A percentile compares a stretch with the other conserved stretches of the same genome.
Evolutionary conservation across 2,329 filamentous ascomycete genomes (phyloP).

Genomic region (Beauveria brongniartii): DNA sequence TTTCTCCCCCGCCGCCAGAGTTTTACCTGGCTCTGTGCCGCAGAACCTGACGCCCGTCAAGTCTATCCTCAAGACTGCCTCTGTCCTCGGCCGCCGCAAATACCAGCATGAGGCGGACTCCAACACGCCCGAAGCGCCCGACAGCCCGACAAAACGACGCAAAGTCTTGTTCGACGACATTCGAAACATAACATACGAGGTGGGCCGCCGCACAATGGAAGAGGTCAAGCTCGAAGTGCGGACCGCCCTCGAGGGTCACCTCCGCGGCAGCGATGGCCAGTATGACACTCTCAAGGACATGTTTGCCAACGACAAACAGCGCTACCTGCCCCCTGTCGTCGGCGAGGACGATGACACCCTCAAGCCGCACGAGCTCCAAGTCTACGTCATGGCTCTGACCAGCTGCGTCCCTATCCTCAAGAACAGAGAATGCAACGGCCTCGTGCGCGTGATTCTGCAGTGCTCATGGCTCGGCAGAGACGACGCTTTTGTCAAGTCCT

Average conservation of each 20-base stretch:
- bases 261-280: conserved; percentile 48
- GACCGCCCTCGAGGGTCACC: conserved; percentile 48
- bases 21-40: conserved; percentile 24
- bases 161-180: conserved; percentile 53
- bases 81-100: conserved; percentile 37
- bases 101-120: conserved; percentile 35
- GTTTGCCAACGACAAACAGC: conserved; percentile 42
- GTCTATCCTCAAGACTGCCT: conserved; percentile 44
- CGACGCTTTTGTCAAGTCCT: conserved; percentile 57
- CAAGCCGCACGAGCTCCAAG: conserved; percentile 48
- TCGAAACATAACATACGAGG: conserved; percentile 48
- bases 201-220: conserved; percentile 43
- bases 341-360: conserved; percentile 40
- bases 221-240: conserved; percentile 48
- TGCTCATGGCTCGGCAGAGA: conserved; percentile 60
- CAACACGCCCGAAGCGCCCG: conserved; percentile 29
- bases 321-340: conserved; percentile 29
- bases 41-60: conserved; percentile 37
- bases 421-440: conserved; percentile 48
- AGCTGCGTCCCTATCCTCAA: conserved; percentile 52
- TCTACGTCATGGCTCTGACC: conserved; percentile 56
- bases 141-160: conserved; percentile 44
- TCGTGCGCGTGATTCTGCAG: conserved; percentile 51
- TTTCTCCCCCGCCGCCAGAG: conserved; percentile 27
- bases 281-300: conserved; percentile 55